A percentile compares a stretch with the other conserved stretches of the same genome.
Evolutionary conservation across 2,329 filamentous ascomycete species (phyloP).

Genomic region (Epichloe brachyelytri): DNA sequence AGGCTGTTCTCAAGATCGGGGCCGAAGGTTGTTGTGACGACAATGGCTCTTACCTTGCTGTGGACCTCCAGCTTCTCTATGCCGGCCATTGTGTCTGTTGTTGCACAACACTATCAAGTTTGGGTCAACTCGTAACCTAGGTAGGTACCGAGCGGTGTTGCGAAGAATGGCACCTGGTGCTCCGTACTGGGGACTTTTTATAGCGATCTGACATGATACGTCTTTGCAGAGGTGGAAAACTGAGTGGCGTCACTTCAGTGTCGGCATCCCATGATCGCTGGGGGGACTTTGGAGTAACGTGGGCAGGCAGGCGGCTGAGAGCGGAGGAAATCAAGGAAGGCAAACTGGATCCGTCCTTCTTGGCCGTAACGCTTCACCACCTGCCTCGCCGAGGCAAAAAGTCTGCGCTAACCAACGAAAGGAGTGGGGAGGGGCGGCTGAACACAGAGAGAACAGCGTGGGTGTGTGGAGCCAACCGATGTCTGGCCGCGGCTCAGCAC

Average conservation of each 20-base stretch:
- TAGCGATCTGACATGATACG: not conserved
- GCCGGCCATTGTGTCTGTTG: constrained; percentile 54
- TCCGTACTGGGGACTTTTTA: not conserved
- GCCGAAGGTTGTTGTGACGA: not conserved
- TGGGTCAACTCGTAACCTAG: not conserved
- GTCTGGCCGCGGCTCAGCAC: no score
- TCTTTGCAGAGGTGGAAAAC: not conserved
- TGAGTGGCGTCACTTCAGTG: not conserved
- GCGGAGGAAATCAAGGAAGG: not conserved
- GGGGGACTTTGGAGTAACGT: not conserved
- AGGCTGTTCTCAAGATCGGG: not conserved
- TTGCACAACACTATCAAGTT: not conserved
- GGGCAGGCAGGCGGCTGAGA: not conserved
- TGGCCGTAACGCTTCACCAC: no score
- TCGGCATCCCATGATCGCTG: not conserved
- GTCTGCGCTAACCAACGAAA: no score
- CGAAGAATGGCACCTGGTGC: not conserved
- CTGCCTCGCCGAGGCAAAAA: no score
- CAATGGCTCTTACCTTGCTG: constrained; percentile 57
- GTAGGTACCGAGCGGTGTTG: not conserved
- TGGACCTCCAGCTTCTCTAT: constrained; percentile 97
- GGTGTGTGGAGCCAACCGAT: no score
- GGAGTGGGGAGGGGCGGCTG: no score
- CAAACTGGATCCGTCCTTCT: no score
- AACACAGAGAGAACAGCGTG: no score